phyloP scores from a whole-genome alignment of 2,329 filamentous ascomycete genomes.

The Tetracladium maxilliforme region DNA sequence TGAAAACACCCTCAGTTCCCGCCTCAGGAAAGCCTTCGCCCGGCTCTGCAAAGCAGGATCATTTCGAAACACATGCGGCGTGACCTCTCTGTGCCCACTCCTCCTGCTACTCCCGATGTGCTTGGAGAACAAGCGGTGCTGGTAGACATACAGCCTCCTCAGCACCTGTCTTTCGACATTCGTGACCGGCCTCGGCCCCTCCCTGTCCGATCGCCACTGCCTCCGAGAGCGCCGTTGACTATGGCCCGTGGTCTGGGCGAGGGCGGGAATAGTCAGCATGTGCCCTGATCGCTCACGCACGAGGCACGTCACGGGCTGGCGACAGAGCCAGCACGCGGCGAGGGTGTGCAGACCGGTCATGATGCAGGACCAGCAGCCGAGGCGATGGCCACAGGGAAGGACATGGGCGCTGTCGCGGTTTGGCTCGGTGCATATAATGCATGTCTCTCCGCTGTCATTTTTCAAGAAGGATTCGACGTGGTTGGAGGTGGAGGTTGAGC shows the following conservation, averaged over 20 bases:
- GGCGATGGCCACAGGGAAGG: too few relatives aligned
- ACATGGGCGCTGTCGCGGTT: too few relatives aligned
- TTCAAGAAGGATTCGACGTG: too few relatives aligned
- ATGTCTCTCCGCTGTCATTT: too few relatives aligned
- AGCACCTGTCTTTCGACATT: conserved; percentile 32
- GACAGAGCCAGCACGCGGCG: not conserved
- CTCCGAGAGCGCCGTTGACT: conserved; percentile 11
- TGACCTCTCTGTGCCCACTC: conserved; percentile 64
- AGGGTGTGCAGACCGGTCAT: not conserved
- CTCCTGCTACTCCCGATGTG: conserved; percentile 70
- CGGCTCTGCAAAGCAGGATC: conserved; percentile 58
- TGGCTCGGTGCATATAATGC: too few relatives aligned
- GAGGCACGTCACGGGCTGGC: conserved; percentile 12
- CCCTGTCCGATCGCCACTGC: not conserved
- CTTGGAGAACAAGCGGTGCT: conserved; percentile 55
- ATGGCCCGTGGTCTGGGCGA: conserved; percentile 4
- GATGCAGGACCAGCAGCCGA: too few relatives aligned
- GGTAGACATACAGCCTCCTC: conserved; percentile 60
- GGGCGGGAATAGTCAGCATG: conserved; percentile 5
- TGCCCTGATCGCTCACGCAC: conserved; percentile 3
- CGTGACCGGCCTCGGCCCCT: not conserved
- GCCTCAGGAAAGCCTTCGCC: conserved; percentile 66
- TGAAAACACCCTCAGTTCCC: conserved; percentile 72
- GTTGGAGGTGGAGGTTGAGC: too few relatives aligned
- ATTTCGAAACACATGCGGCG: conserved; percentile 46